Percentiles rank a stretch among this genome's conserved stretches.
These are phyloP conservation scores for Vitis rotundifolia DNA, from an alignment of 164 flowering plant species.

Conservation along the genomic window DNA sequence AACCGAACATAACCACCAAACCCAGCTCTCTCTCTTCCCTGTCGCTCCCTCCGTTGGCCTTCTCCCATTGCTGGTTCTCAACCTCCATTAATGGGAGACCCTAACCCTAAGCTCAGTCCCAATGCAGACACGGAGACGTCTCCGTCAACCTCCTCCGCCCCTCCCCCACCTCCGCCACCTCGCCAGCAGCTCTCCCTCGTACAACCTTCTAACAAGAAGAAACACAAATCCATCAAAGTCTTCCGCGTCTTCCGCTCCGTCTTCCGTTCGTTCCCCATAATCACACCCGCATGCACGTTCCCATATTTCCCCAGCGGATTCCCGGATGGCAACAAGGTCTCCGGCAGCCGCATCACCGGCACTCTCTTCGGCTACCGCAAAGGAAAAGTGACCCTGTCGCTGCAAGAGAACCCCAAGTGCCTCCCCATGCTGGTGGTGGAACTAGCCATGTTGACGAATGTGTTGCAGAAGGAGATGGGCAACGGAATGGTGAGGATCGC, in stretches of 20 bases:
- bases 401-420: conserved; percentile 61
- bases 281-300: conserved; percentile 60
- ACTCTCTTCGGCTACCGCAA: conserved; percentile 77
- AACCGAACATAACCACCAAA: conserved; percentile 14
- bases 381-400: conserved; percentile 54
- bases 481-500: conserved; percentile 74
- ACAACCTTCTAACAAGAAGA: conserved; percentile 47
- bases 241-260: conserved; percentile 60
- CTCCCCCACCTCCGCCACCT: conserved; percentile 9
- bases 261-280: conserved; percentile 71
- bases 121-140: conserved; percentile 4
- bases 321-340: conserved; percentile 10
- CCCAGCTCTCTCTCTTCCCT: background rate
- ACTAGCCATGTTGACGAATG: conserved; percentile 59
- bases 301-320: conserved; percentile 30
- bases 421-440: conserved; percentile 62
- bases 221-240: conserved; percentile 31
- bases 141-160: conserved; percentile 8
- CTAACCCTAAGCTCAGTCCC: conserved; percentile 11
- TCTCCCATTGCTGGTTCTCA: conserved; percentile 17
- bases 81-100: conserved; percentile 32
- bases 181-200: conserved; percentile 32
- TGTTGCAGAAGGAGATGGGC: conserved; percentile 61
- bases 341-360: conserved; percentile 48
- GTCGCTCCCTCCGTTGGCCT: conserved; percentile 12